Conservation (phyloP, 2,329 filamentous ascomycete species). For the Aureobasidium sp. region DNA sequence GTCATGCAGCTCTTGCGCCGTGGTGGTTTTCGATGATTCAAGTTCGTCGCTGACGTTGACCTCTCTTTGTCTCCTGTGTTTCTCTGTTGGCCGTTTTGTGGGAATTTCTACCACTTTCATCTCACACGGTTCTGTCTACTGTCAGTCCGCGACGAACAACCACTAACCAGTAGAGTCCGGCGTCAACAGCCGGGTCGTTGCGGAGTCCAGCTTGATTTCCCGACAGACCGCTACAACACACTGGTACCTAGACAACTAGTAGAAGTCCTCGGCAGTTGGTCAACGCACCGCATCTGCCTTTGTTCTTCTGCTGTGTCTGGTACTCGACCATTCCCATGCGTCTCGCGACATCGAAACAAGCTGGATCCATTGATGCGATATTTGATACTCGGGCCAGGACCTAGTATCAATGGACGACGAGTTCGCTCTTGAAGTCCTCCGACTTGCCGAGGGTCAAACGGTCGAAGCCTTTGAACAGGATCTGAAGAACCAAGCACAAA, state of each 20-base stretch:
- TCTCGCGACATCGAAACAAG: background rate
- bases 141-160: background rate
- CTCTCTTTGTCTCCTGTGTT: constrained; percentile 5
- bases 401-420: constrained; percentile 15
- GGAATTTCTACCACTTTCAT: background rate
- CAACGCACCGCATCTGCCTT: background rate
- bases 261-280: background rate
- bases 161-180: background rate
- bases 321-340: background rate
- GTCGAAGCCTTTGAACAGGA: constrained; percentile 26
- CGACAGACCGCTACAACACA: constrained; percentile 9
- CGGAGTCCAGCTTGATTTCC: constrained; percentile 4
- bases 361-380: background rate
- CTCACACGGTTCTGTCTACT: background rate
- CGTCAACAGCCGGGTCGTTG: background rate
- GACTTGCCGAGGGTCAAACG: constrained; percentile 24
- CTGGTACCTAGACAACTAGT: background rate
- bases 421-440: constrained; percentile 26
- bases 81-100: background rate
- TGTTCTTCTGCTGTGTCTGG: background rate
- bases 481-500: constrained; percentile 23
- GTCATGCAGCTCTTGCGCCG: constrained; percentile 9
- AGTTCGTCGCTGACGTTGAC: constrained; percentile 5
- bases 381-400: background rate
- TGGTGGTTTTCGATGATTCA: background rate